Evolutionary conservation across 768 basidiomycete genomes (phyloP).

Genomic region (Galerina sulciceps): DNA sequence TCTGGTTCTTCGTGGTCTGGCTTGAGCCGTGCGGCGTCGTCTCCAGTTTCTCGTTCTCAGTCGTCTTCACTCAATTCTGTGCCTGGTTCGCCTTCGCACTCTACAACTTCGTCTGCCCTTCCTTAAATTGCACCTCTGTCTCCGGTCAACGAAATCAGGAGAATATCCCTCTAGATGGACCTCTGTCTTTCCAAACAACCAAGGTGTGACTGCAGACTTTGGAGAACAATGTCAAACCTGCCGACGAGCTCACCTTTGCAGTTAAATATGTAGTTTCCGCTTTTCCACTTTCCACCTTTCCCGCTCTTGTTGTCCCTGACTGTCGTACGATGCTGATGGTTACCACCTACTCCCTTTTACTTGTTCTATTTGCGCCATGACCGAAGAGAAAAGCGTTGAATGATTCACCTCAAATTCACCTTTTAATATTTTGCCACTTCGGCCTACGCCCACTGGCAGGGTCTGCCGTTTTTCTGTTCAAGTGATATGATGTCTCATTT

Average conservation of each 20-base stretch:
- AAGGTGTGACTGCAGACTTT: too few species aligned
- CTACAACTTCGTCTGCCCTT: not conserved
- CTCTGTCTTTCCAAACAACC: too few species aligned
- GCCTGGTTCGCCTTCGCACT: not conserved
- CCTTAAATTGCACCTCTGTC: not conserved
- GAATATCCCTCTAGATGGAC: not conserved
- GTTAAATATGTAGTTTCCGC: too few species aligned
- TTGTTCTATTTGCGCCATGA: not conserved
- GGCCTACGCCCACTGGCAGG: not conserved
- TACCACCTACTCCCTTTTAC: not conserved
- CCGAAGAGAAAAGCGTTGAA: not conserved
- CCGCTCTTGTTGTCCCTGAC: too few species aligned
- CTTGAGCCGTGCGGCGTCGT: not conserved
- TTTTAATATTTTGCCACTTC: not conserved
- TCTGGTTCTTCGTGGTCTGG: conserved; percentile 3
- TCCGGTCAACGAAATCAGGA: not conserved
- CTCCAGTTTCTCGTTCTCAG: not conserved
- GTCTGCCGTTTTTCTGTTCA: too few species aligned
- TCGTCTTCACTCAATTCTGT: not conserved
- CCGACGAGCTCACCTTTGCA: too few species aligned
- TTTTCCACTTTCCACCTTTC: too few species aligned
- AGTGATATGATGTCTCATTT: too few species aligned
- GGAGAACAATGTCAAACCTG: too few species aligned
- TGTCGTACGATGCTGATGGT: not conserved
- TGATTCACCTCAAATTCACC: not conserved